Percentiles rank a stretch among this genome's conserved stretches.
phyloP scores from a whole-genome alignment of 179 eudicot species.

The Carnegiea gigantea region DNA sequence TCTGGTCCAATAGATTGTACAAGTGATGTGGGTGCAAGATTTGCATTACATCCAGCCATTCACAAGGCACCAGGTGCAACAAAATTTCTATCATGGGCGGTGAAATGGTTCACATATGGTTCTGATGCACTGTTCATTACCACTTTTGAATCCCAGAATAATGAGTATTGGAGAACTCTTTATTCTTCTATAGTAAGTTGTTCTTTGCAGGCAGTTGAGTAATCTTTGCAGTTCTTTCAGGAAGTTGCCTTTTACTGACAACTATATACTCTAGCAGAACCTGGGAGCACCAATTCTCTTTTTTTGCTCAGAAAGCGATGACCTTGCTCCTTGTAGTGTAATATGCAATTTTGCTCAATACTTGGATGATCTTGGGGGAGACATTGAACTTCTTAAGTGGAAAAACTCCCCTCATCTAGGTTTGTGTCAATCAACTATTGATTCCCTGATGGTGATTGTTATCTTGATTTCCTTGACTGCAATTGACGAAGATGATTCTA shows the following conservation, averaged over 20 bases:
- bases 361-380: constrained; percentile 49
- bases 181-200: constrained; percentile 59
- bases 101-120: constrained; percentile 50
- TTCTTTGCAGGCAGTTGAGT: neutral
- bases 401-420: constrained; percentile 35
- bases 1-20: constrained; percentile 58
- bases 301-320: constrained; percentile 55
- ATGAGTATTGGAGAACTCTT: constrained; percentile 54
- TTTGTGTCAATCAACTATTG: neutral
- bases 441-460: neutral
- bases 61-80: constrained; percentile 52
- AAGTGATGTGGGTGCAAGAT: constrained; percentile 49
- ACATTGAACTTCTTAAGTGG: constrained; percentile 51
- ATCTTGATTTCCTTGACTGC: neutral
- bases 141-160: constrained; percentile 45
- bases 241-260: constrained; percentile 1
- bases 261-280: constrained; percentile 23
- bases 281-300: constrained; percentile 56
- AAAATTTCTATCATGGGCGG: constrained; percentile 44
- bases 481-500: neutral
- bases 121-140: constrained; percentile 60
- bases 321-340: constrained; percentile 43
- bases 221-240: neutral
- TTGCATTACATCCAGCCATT: constrained; percentile 40
- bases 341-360: constrained; percentile 46